A percentile compares a stretch with the other conserved stretches of the same genome.
phyloP scores from a whole-genome alignment of 257 asterid species.

The Nemophila menziesii region DNA sequence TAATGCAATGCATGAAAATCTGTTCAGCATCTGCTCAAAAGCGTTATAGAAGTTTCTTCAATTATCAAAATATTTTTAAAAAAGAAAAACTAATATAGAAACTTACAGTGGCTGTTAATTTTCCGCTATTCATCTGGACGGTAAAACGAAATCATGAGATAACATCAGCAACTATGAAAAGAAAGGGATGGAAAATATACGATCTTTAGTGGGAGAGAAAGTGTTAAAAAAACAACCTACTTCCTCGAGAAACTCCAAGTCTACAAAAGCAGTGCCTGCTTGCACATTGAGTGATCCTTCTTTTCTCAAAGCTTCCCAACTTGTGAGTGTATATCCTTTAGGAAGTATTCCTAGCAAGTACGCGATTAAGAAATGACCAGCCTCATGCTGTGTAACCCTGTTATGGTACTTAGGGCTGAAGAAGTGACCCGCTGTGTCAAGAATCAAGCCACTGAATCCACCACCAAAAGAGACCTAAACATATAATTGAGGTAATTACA shows the following conservation, averaged over 20 bases:
- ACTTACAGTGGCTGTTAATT: slow-evolving; percentile 70
- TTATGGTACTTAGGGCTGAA: slow-evolving; percentile 84
- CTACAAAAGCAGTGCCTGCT: slow-evolving; percentile 95
- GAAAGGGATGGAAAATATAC: slow-evolving; percentile 1
- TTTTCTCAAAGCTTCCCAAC: slow-evolving; percentile 82
- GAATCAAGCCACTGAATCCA: slow-evolving; percentile 75
- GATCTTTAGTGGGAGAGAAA: slow-evolving; percentile 1
- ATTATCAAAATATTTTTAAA: background rate
- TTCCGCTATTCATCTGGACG: slow-evolving; percentile 72
- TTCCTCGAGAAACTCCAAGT: slow-evolving; percentile 82
- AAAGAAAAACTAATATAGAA: slow-evolving; percentile 1
- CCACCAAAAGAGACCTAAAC: slow-evolving; percentile 70
- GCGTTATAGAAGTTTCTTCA: slow-evolving; percentile 1
- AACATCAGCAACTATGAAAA: background rate
- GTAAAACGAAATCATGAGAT: slow-evolving; percentile 3
- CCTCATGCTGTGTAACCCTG: slow-evolving; percentile 95
- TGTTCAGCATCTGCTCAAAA: slow-evolving; percentile 61
- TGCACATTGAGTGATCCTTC: slow-evolving; percentile 90
- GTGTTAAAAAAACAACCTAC: slow-evolving; percentile 37
- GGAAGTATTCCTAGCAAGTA: slow-evolving; percentile 92
- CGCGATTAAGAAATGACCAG: slow-evolving; percentile 95
- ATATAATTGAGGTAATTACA: slow-evolving; percentile 12
- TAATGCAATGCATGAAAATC: slow-evolving; percentile 80
- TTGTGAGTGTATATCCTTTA: slow-evolving; percentile 66
- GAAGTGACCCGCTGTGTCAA: slow-evolving; percentile 75